Evolutionary conservation across 768 basidiomycete species (phyloP).

Genomic region (Royoungia palumana): DNA sequence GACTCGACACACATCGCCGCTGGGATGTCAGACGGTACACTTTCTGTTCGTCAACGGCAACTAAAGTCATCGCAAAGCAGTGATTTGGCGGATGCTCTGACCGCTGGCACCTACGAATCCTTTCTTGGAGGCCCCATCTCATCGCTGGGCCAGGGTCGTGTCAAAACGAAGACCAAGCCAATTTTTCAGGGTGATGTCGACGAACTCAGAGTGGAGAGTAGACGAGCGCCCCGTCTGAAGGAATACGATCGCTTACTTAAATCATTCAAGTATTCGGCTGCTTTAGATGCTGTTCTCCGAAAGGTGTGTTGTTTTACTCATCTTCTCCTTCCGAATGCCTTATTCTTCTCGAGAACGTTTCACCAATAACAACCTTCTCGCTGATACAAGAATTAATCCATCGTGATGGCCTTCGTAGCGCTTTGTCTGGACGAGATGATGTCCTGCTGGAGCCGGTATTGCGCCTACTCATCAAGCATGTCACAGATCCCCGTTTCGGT

Average conservation of each 20-base stretch:
- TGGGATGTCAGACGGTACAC: constrained; percentile 96
- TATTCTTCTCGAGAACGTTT: constrained; percentile 57
- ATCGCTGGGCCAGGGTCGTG: constrained; percentile 50
- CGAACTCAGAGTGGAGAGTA: constrained; percentile 76
- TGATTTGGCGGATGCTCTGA: constrained; percentile 39
- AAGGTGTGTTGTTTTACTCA: constrained; percentile 49
- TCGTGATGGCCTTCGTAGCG: constrained; percentile 82
- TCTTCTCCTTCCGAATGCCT: not conserved
- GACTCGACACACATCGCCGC: constrained; percentile 96
- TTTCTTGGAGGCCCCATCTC: constrained; percentile 57
- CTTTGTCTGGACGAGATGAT: constrained; percentile 89
- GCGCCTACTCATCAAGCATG: constrained; percentile 78
- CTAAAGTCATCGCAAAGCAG: constrained; percentile 62
- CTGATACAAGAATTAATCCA: constrained; percentile 91
- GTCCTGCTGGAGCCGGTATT: constrained; percentile 89
- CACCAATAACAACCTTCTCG: constrained; percentile 83
- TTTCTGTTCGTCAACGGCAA: constrained; percentile 92
- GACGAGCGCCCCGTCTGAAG: constrained; percentile 65
- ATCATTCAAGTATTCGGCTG: constrained; percentile 90
- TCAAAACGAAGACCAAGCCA: constrained; percentile 46
- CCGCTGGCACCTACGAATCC: constrained; percentile 61
- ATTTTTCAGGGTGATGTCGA: constrained; percentile 59
- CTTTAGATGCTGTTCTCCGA: constrained; percentile 85
- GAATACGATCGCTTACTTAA: constrained; percentile 91
- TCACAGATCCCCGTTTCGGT: constrained; percentile 91